phyloP scores from a whole-genome alignment of 2,329 filamentous ascomycete genomes.

The Epichloe coenophiala region DNA sequence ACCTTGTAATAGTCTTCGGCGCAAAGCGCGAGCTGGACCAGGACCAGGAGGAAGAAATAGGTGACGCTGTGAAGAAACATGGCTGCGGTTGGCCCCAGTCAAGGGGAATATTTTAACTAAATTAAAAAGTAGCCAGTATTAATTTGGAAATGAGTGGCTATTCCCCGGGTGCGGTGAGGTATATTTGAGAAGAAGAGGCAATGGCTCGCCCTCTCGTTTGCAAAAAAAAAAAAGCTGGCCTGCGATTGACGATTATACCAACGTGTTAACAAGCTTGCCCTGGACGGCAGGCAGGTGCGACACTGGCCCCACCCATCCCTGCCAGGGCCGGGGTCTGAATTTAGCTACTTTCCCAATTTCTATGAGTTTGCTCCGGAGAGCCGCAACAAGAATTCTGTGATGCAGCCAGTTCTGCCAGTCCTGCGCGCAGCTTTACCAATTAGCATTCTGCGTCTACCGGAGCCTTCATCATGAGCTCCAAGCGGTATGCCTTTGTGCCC shows the following conservation, averaged over 20 bases:
- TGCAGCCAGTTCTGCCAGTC: no score
- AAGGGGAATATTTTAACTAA: not conserved
- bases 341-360: no score
- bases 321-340: no score
- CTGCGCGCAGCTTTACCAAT: no score
- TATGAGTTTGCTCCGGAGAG: no score
- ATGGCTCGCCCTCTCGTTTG: not conserved
- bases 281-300: not conserved
- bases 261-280: constrained; percentile 21
- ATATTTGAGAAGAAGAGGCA: not conserved
- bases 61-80: constrained; percentile 41
- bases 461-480: constrained; percentile 30
- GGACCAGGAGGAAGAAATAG: constrained; percentile 36
- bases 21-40: constrained; percentile 42
- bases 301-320: no score
- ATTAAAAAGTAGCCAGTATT: not conserved
- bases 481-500: constrained; percentile 52
- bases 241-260: constrained; percentile 13
- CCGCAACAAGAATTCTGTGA: no score
- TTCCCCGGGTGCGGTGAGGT: constrained; percentile 3
- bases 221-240: not conserved
- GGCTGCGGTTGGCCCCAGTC: constrained; percentile 12
- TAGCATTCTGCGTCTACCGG: not conserved
- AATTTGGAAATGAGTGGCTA: not conserved
- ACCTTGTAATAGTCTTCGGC: constrained; percentile 73